phyloP scores from a whole-genome alignment of 768 basidiomycete genomes.

The Tremella mesenterica region DNA sequence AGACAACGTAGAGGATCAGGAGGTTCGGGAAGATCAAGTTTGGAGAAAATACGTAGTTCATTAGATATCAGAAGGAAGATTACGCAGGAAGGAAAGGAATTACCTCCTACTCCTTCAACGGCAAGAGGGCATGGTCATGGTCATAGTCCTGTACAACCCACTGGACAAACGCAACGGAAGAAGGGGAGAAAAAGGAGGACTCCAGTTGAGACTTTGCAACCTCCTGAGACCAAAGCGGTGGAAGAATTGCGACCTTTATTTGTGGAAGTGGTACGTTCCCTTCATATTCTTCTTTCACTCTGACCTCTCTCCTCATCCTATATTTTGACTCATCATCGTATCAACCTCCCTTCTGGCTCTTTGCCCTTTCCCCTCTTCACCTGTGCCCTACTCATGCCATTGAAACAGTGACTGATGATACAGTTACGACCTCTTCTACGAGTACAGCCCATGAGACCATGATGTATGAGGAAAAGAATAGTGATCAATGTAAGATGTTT shows the following conservation, averaged over 20 bases:
- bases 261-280: slow-evolving; percentile 79
- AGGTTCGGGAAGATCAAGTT: not conserved
- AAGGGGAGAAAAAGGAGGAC: slow-evolving; percentile 6
- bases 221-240: slow-evolving; percentile 69
- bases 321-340: too few species aligned
- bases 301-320: too few species aligned
- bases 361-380: too few species aligned
- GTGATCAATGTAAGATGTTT: too few species aligned
- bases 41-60: not conserved
- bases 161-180: not conserved
- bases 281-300: too few species aligned
- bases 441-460: too few species aligned
- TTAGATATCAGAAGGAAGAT: not conserved
- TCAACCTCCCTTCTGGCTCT: too few species aligned
- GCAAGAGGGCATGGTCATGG: not conserved
- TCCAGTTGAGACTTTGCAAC: slow-evolving; percentile 50
- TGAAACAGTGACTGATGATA: too few species aligned
- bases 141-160: not conserved
- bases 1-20: not conserved
- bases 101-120: not conserved
- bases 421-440: too few species aligned
- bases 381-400: too few species aligned
- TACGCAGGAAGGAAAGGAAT: not conserved
- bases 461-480: too few species aligned
- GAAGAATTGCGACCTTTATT: slow-evolving; percentile 81